Evolutionary conservation across 768 basidiomycete genomes (phyloP), one percentile per base, ranked within the genome.

Genomic region (Phlegmacium glaucopus): DNA sequence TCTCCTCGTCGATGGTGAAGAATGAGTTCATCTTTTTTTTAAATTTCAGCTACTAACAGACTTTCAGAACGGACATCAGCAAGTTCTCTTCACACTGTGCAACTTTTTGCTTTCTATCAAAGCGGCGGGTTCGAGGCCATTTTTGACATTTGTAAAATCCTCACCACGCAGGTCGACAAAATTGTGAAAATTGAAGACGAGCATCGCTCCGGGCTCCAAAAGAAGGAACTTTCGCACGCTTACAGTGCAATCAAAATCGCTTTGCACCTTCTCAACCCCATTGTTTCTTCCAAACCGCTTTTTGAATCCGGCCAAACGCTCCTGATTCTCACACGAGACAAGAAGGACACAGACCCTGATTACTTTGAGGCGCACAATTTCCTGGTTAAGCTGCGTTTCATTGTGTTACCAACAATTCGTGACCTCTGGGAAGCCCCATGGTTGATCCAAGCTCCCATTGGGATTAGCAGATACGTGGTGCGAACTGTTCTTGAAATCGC

Each of bases 331-430:
- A 85, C 84, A 13, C 80, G 83, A 12, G 92, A 92, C 66, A 89
- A 89, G 63, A 80, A 80, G 60, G 84, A 88, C 16, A 83, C 80
- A 1, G 87, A 94, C 54, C 65, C 75, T 4, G 85, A 83, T 29
- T 90, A 85, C 61, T 94, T 95, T 51, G 88, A 93, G 55, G 79
- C 91, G 0, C 83, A 87, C 60, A 87, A 90, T 59, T 90, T 96
- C 65, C 77, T 98, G 42, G 85, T 98, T 54, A 82, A 77, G 49
- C 71, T 95, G 49, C 84, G 96, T 30, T 65, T 82, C 25, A 75
- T 80, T 2, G 73, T 83, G 16, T 67, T 93, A 16, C 90, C 93
- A 0, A 61, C 88, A 10, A 56, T 90, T 11, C 73, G 69, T 25
- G 72, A 74, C 6, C 72, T 94, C 15, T 98, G 96, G 96, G 76